Percentiles rank a stretch among this genome's conserved stretches.
These are phyloP conservation scores for Agroathelia rolfsii DNA, from an alignment of 1,284 basidiomycete genomes.

Conservation along the genomic window DNA sequence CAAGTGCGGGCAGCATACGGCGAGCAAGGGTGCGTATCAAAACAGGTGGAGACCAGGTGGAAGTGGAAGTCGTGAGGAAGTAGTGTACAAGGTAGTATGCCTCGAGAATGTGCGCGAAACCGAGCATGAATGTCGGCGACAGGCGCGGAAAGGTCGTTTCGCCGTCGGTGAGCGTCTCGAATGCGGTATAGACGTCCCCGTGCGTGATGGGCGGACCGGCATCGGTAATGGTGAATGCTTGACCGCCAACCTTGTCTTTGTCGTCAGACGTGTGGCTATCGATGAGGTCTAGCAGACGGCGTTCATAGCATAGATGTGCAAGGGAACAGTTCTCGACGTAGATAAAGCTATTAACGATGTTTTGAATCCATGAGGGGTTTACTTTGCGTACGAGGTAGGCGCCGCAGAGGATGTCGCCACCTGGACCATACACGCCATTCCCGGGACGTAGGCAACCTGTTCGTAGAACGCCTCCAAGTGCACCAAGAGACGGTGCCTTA, in stretches of 20 bases:
- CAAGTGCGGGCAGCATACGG: constrained; percentile 36
- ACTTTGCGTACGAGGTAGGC: constrained; percentile 46
- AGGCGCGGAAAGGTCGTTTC: constrained; percentile 41
- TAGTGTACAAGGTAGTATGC: constrained; percentile 37
- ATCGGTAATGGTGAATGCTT: constrained; percentile 55
- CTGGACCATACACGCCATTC: constrained; percentile 64
- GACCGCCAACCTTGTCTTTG: constrained; percentile 62
- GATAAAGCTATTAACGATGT: constrained; percentile 49
- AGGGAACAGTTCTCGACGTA: constrained; percentile 68
- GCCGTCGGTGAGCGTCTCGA: constrained; percentile 39
- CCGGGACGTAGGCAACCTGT: constrained; percentile 68
- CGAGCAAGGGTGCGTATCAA: constrained; percentile 24
- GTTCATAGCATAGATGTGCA: constrained; percentile 63
- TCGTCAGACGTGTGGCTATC: constrained; percentile 39
- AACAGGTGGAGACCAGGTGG: no score
- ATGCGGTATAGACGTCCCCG: constrained; percentile 45
- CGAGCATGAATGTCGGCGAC: constrained; percentile 46
- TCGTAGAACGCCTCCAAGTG: constrained; percentile 37
- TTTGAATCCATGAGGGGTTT: constrained; percentile 54
- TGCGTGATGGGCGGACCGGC: constrained; percentile 49
- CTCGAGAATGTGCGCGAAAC: constrained; percentile 46
- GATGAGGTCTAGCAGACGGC: constrained; percentile 42
- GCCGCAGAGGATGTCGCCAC: constrained; percentile 58
- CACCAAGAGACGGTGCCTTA: constrained; percentile 26
- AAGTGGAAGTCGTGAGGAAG: constrained; percentile 24